Percentiles rank a stretch among this genome's conserved stretches.
Conservation (phyloP, 2,329 filamentous ascomycete genomes). For the Nemania sp. region DNA sequence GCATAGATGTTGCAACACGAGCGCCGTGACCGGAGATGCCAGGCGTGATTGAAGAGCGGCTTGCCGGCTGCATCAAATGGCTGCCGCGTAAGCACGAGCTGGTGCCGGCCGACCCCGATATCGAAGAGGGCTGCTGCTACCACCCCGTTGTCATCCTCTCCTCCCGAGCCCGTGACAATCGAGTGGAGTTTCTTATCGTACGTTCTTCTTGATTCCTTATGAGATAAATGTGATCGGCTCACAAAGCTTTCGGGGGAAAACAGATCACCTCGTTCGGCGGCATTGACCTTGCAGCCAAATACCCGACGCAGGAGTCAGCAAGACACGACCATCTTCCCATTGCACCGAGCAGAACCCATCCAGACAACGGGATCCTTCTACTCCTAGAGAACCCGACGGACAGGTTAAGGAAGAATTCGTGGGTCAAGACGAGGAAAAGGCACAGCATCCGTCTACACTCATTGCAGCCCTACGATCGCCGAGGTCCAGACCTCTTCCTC, state of each 20-base stretch:
- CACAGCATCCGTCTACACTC: constrained; percentile 19
- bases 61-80: constrained; percentile 38
- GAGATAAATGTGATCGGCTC: neutral
- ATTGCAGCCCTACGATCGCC: constrained; percentile 18
- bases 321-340: constrained; percentile 33
- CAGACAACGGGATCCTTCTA: constrained; percentile 29
- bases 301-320: neutral
- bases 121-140: constrained; percentile 34
- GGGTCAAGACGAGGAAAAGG: constrained; percentile 21
- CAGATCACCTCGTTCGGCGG: constrained; percentile 36
- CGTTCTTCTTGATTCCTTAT: neutral
- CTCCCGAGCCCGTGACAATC: neutral
- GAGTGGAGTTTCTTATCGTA: constrained; percentile 33
- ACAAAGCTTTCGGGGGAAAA: neutral
- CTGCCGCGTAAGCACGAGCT: constrained; percentile 27
- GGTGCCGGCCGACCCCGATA: neutral
- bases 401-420: constrained; percentile 29
- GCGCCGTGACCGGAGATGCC: constrained; percentile 22
- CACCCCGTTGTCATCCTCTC: constrained; percentile 34
- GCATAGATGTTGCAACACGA: neutral
- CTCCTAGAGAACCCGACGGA: neutral
- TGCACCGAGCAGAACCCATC: constrained; percentile 26
- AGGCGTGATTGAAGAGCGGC: constrained; percentile 22
- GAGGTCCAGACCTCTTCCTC: constrained; percentile 22
- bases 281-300: constrained; percentile 24